These are phyloP conservation scores for Blastobotrys americana DNA, from an alignment of 805 yeast species.

Conservation along the genomic window DNA sequence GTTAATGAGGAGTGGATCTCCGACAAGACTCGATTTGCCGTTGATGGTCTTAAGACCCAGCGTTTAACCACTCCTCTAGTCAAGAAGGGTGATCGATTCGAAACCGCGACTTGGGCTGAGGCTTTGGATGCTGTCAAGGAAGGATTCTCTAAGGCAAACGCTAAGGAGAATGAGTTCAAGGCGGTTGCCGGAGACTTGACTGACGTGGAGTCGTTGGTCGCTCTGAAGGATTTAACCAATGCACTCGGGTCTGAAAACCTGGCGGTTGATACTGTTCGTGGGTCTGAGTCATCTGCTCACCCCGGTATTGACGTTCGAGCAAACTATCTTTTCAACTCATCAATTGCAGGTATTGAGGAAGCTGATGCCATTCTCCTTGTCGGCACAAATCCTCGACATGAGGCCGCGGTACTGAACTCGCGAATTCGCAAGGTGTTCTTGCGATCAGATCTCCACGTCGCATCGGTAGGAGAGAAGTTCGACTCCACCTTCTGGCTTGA, in stretches of 20 bases:
- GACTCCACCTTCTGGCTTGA: conserved; percentile 66
- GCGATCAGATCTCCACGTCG: conserved; percentile 54
- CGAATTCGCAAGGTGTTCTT: conserved; percentile 80
- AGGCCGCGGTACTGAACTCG: conserved; percentile 81
- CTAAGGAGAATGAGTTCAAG: conserved; percentile 64
- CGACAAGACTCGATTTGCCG: conserved; percentile 79
- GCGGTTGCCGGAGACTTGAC: conserved; percentile 76
- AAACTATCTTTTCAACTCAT: conserved; percentile 71
- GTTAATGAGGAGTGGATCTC: conserved; percentile 88
- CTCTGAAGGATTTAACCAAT: conserved; percentile 72
- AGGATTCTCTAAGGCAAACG: conserved; percentile 48
- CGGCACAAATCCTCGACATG: conserved; percentile 85
- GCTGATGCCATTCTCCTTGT: conserved; percentile 75
- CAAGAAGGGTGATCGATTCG: conserved; percentile 60
- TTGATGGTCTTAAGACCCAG: conserved; percentile 80
- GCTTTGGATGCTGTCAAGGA: conserved; percentile 64
- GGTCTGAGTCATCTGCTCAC: conserved; percentile 35
- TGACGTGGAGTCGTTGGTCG: conserved; percentile 78
- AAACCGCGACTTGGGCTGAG: conserved; percentile 80
- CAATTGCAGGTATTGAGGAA: conserved; percentile 70
- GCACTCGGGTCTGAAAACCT: conserved; percentile 74
- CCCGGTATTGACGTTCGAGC: conserved; percentile 65
- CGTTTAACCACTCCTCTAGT: conserved; percentile 75
- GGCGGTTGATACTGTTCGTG: conserved; percentile 60
- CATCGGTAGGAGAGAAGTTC: conserved; percentile 67